Evolutionary conservation across 2,329 filamentous ascomycete genomes (phyloP).

Genomic region (Westerdykella aurantiaca): DNA sequence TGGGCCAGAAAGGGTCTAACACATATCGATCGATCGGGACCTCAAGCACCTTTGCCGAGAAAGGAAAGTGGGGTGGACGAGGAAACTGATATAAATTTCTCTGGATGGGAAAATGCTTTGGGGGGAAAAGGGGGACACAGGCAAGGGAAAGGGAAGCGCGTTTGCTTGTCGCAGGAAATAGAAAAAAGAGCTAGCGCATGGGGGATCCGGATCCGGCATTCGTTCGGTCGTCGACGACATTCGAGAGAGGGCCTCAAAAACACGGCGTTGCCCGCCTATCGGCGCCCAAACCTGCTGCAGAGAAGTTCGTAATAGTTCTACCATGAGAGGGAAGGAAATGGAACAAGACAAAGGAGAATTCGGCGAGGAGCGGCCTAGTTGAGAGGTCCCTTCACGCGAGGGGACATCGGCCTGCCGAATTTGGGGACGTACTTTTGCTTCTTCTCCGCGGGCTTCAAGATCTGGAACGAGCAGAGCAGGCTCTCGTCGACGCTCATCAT

Average conservation of each 20-base stretch:
- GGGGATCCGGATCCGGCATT: too few species aligned
- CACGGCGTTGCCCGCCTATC: slow-evolving; percentile 53
- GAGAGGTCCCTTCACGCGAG: slow-evolving; percentile 62
- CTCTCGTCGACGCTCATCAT: slow-evolving; percentile 99
- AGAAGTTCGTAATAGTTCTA: slow-evolving; percentile 44
- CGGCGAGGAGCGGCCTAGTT: slow-evolving; percentile 48
- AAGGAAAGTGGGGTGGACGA: slow-evolving; percentile 29
- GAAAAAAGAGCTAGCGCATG: too few species aligned
- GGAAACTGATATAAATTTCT: too few species aligned
- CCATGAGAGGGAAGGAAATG: neutral
- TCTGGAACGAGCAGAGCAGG: slow-evolving; percentile 98
- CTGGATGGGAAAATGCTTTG: too few species aligned
- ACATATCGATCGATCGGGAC: slow-evolving; percentile 26
- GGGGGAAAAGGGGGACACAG: too few species aligned
- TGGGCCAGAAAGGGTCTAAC: slow-evolving; percentile 23
- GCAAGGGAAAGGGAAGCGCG: too few species aligned
- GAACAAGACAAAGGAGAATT: neutral
- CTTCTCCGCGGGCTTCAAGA: slow-evolving; percentile 99
- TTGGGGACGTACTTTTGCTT: slow-evolving; percentile 99
- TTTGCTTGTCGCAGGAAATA: too few species aligned
- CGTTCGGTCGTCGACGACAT: too few species aligned
- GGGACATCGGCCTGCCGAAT: slow-evolving; percentile 65
- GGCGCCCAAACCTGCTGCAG: slow-evolving; percentile 90
- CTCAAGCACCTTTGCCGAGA: too few species aligned
- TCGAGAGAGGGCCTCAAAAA: too few species aligned